Evolutionary conservation across 2,329 filamentous ascomycete species (phyloP).

Genomic region (Penicillium sp.): DNA sequence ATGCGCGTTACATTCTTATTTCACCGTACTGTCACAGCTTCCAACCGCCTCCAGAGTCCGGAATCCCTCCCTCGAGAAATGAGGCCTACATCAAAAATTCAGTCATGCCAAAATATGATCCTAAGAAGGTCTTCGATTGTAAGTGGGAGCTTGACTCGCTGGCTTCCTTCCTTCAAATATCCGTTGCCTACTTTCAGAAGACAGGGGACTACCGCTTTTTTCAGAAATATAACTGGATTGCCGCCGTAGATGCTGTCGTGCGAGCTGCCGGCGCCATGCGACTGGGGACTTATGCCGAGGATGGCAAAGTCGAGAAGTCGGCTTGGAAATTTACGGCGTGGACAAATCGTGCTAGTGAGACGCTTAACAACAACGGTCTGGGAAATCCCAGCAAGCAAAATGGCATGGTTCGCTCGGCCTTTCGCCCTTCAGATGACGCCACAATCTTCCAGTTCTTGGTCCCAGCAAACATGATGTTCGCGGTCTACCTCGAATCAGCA

Average conservation of each 20-base stretch:
- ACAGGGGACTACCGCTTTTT: background rate
- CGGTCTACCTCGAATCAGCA: background rate
- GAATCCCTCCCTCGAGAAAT: background rate
- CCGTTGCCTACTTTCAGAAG: background rate
- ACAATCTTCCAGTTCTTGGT: background rate
- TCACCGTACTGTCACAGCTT: background rate
- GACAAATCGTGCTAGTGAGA: background rate
- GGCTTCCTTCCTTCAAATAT: background rate
- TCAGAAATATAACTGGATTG: background rate
- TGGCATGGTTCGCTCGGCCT: background rate
- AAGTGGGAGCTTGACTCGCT: constrained; percentile 1
- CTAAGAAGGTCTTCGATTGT: background rate
- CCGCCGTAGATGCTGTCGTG: background rate
- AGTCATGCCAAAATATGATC: background rate
- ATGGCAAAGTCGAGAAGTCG: background rate
- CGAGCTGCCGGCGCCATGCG: background rate
- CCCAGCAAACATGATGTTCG: constrained; percentile 4
- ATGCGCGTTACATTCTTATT: background rate
- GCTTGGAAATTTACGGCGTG: background rate
- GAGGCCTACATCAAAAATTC: background rate
- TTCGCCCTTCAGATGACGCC: background rate
- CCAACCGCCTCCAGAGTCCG: background rate
- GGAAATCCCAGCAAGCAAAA: background rate
- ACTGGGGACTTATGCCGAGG: background rate
- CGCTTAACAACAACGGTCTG: background rate